These are phyloP conservation scores for Apiospora koreana DNA, from an alignment of 2,329 filamentous ascomycete genomes.

Conservation along the genomic window DNA sequence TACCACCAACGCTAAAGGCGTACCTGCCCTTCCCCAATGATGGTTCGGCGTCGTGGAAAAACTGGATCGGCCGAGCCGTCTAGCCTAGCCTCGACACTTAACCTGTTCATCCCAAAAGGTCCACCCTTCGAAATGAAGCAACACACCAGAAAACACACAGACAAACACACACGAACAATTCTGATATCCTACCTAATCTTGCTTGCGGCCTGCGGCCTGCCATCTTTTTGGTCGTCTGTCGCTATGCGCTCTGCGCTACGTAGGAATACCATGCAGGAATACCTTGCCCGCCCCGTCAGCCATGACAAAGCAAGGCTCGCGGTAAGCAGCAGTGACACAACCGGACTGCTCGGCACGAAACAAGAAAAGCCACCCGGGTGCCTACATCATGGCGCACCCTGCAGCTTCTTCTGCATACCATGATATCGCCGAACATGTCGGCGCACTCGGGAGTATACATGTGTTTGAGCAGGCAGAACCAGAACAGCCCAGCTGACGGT, in stretches of 20 bases:
- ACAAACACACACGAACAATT: not conserved
- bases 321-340: not conserved
- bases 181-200: not conserved
- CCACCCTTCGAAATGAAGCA: not conserved
- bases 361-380: not conserved
- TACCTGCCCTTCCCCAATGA: not conserved
- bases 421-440: not conserved
- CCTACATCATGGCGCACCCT: not conserved
- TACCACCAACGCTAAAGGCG: not conserved
- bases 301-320: conserved; percentile 5
- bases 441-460: not conserved
- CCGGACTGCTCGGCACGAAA: not conserved
- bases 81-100: not conserved
- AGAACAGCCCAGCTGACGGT: not conserved
- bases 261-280: not conserved
- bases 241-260: too few species aligned
- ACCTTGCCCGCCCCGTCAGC: not conserved
- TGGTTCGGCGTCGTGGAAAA: conserved; percentile 1
- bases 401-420: not conserved
- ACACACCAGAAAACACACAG: not conserved
- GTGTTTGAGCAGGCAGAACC: not conserved
- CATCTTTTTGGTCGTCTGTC: too few species aligned
- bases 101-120: conserved; percentile 2
- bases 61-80: conserved; percentile 5
- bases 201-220: too few species aligned